Evolutionary conservation across 2,329 filamentous ascomycete genomes (phyloP).

Genomic region (Dactylellina drechsleri): DNA sequence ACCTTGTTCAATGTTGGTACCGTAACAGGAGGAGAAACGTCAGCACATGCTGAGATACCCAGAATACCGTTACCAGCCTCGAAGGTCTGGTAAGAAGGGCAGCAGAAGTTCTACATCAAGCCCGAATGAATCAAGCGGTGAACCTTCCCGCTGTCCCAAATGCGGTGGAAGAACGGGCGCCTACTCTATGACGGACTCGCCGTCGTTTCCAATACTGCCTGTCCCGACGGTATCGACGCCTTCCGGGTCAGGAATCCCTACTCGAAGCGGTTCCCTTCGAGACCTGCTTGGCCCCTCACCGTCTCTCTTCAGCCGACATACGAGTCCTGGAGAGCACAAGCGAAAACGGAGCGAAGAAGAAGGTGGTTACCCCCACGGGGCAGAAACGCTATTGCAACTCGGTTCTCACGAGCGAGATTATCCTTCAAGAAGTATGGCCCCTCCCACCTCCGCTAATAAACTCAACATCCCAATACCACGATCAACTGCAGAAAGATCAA

Average conservation of each 20-base stretch:
- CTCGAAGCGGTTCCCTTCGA: conserved; percentile 51
- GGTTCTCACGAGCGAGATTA: conserved; percentile 53
- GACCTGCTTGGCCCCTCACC: conserved; percentile 41
- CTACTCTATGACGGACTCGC: conserved; percentile 56
- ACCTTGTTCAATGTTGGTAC: conserved; percentile 31
- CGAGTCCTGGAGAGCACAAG: conserved; percentile 41
- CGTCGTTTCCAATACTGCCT: conserved; percentile 56
- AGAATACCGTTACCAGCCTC: conserved; percentile 92
- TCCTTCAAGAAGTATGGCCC: conserved; percentile 48
- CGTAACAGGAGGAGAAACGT: conserved; percentile 79
- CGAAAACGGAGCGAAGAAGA: conserved; percentile 54
- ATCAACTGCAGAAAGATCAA: conserved; percentile 29
- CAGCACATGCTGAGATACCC: conserved; percentile 91
- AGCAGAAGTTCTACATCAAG: conserved; percentile 60
- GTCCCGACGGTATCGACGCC: conserved; percentile 55
- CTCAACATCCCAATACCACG: conserved; percentile 9
- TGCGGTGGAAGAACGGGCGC: conserved; percentile 64
- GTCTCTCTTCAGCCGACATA: conserved; percentile 29
- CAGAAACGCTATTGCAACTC: conserved; percentile 58
- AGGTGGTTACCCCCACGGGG: conserved; percentile 55
- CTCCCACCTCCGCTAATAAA: conserved; percentile 39
- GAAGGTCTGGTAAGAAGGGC: conserved; percentile 68
- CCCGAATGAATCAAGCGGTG: conserved; percentile 59
- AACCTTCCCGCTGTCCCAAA: conserved; percentile 59
- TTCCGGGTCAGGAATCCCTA: conserved; percentile 40